Evolutionary conservation across 2,329 filamentous ascomycete species (phyloP), one percentile per base, ranked within the genome.

Genomic region (Ceratocystis lukuohia): DNA sequence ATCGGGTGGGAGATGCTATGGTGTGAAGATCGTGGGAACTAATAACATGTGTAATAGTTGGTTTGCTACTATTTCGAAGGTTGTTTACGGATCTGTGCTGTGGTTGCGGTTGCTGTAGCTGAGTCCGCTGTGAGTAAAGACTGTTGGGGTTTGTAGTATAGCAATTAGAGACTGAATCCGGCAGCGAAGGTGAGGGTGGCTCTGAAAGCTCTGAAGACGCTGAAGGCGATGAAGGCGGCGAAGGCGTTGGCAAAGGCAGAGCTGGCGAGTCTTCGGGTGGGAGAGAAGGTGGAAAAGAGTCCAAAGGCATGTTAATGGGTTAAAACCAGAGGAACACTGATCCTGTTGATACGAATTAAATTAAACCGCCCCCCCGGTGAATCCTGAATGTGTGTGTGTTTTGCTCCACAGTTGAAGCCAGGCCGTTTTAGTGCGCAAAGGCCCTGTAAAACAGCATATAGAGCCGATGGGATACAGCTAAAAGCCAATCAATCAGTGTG

Each of bases 111-210:
- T 53, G 48, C 20, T 53, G 48, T 2, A 5, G 28, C 56, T 59
- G 56, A 15, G 28, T 8, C 12, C n/a, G 56, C 6, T 59, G 17
- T 7, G 10, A 65, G 30, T 62, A 41, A 17, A 63, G 50, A 44
- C 22, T 20, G 37, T 59, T 28, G 22, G 28, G 22, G 41, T 48
- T 37, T 12, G 63, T 45, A 28, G 63, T 33, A 22, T 63, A 57
- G 10, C 59, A 28, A 53, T 57, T 37, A 44, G 62, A 65, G 10
- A 25, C 62, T 3, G 66, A 67, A 37, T 22, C 22, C 10, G 56
- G 22, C 56, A 41, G 37, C 37, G 37, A 41, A 15, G 37, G 37
- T 41, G 37, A 41, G 37, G 37, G 37, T 15, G 10, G 37, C 37
- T 15, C 10, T 41, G 37, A 41, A 41, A 12, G 37, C 37, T 41